Percentiles rank a stretch among this genome's conserved stretches.
phyloP scores from a whole-genome alignment of 306 rosid species.

The Malus fusca region DNA sequence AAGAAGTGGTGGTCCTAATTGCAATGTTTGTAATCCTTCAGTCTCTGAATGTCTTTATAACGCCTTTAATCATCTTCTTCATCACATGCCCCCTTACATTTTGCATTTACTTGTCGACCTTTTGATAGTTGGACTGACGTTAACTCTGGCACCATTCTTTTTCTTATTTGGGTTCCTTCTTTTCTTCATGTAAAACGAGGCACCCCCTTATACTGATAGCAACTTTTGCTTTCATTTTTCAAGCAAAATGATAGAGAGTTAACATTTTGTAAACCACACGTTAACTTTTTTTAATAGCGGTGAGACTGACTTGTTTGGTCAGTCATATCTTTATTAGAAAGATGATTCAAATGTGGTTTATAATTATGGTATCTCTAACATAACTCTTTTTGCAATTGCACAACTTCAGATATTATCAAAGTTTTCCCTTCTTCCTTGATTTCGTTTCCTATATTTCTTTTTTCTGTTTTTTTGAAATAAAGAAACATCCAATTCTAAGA shows the following conservation, averaged over 20 bases:
- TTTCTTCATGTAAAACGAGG: constrained; percentile 6
- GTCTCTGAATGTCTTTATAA: constrained; percentile 25
- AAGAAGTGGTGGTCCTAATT: constrained; percentile 37
- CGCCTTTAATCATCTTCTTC: constrained; percentile 31
- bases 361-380: no score
- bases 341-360: no score
- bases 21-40: constrained; percentile 18
- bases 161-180: neutral
- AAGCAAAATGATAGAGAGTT: no score
- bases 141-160: constrained; percentile 26
- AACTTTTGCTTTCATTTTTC: neutral
- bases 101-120: constrained; percentile 64
- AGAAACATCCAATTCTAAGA: neutral
- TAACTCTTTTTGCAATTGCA: neutral
- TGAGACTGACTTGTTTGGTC: no score
- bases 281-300: no score
- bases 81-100: constrained; percentile 53
- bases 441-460: neutral
- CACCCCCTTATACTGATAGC: neutral
- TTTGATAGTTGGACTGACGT: constrained; percentile 44
- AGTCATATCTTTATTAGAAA: no score
- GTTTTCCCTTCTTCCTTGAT: neutral
- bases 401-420: neutral
- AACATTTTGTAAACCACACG: no score
- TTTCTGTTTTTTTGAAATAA: neutral